Conservation (phyloP, 768 basidiomycete species). For the Boletus reticuloceps region DNA sequence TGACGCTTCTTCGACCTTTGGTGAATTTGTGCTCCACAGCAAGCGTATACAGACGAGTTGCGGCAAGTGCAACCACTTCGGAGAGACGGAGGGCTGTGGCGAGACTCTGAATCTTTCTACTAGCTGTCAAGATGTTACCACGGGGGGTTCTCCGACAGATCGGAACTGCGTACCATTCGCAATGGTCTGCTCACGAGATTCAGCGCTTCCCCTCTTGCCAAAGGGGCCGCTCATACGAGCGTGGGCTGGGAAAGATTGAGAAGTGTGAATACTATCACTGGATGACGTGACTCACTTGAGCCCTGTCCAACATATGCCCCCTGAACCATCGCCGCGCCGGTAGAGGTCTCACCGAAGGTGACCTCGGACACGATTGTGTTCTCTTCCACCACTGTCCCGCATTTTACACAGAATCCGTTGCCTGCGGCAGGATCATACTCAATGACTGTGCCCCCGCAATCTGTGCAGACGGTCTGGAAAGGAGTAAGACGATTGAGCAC, state of each 20-base stretch:
- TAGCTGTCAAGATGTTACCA: slow-evolving; percentile 47
- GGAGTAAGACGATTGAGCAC: not conserved
- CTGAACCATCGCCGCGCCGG: slow-evolving; percentile 93
- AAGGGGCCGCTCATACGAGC: slow-evolving; percentile 81
- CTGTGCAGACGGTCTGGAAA: slow-evolving; percentile 59
- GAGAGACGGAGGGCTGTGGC: slow-evolving; percentile 75
- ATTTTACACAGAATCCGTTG: slow-evolving; percentile 81
- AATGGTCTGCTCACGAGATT: slow-evolving; percentile 89
- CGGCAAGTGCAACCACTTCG: slow-evolving; percentile 76
- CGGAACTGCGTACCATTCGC: slow-evolving; percentile 63
- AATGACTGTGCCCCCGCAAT: slow-evolving; percentile 81
- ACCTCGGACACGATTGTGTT: slow-evolving; percentile 93
- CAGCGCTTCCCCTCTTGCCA: slow-evolving; percentile 73
- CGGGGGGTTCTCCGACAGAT: not conserved
- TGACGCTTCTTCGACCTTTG: slow-evolving; percentile 87
- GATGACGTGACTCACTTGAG: slow-evolving; percentile 61
- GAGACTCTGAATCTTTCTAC: slow-evolving; percentile 79
- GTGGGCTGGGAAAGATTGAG: slow-evolving; percentile 49
- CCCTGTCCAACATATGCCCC: slow-evolving; percentile 91
- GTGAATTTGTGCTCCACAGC: slow-evolving; percentile 94
- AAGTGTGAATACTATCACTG: not conserved
- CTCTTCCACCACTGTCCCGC: slow-evolving; percentile 90
- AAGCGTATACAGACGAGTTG: slow-evolving; percentile 86
- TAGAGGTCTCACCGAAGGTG: slow-evolving; percentile 89
- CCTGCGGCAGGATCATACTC: slow-evolving; percentile 84